Base-by-base conservation (phyloP, 768 basidiomycete genomes). In the Naematelia encephala region DNA sequence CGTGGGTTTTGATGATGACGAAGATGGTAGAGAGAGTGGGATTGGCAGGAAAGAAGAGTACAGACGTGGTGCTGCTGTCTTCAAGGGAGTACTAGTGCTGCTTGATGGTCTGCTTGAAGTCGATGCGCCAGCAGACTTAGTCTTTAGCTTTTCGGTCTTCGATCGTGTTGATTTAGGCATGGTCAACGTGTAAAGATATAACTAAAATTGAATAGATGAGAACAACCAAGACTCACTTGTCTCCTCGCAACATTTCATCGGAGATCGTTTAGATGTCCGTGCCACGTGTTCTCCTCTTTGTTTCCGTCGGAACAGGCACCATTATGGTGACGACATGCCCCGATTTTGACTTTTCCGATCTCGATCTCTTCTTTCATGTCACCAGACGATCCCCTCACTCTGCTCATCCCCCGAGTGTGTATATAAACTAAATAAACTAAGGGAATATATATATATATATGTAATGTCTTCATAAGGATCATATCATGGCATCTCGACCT, bases 41-140 rank as follows among this genome's bases (percentile, higher is more conserved):
- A 73, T 63, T 23, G 71, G 68, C 11, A 73, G 51, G 62, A 73
- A 73, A 19, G 52, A 56, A 1, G 71, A 69, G 51, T 73, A 73
- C 11, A 73, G 61, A 47, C 59, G 63, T 5, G 51, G 26, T 3
- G 51, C 3, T 12, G 47, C 27, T n/a, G 51, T 12, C 22, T 50
- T 25, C 44, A 28, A 23, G 25, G 55, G 34, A 16, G 34, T 39
- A 16, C 34, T 39, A 16, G 34, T 39, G 34, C 34, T 39, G 8
- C 34, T 16, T 8, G 34, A 16, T 39, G 8, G 34, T 16, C 16
- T 8, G 34, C 8, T 39, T 39, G 34, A 16, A 8, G 8, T 39
- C 16, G 34, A 39, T 8, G 34, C 16, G 34, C 8, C 34, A 16
- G 8, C 16, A 8, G 34, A 39, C 8, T 16, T 39, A 8, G 34